Evolutionary conservation across 2,329 filamentous ascomycete genomes (phyloP).

Genomic region (Metarhizium rileyi): DNA sequence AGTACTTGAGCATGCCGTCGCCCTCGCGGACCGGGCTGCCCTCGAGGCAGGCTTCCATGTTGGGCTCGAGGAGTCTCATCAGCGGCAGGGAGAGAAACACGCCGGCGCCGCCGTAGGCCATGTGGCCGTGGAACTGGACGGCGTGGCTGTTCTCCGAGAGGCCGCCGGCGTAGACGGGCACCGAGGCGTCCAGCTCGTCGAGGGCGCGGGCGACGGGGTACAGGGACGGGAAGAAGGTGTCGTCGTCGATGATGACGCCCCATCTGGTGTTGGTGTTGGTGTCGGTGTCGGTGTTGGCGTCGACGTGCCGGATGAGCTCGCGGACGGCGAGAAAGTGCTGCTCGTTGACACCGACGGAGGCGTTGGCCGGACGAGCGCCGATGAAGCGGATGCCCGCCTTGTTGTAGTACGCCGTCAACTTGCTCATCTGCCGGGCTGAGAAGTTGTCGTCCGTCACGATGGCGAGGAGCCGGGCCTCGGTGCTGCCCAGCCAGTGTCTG

Average conservation of each 20-base stretch:
- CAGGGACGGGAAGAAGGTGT: constrained; percentile 53
- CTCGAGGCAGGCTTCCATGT: constrained; percentile 38
- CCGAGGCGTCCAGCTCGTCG: constrained; percentile 34
- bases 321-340: constrained; percentile 48
- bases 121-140: constrained; percentile 42
- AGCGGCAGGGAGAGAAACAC: constrained; percentile 47
- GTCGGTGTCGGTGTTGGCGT: constrained; percentile 26
- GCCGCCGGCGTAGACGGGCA: constrained; percentile 44
- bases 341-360: constrained; percentile 33
- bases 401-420: constrained; percentile 17
- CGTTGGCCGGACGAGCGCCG: constrained; percentile 23
- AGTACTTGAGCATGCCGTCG: constrained; percentile 47
- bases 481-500: constrained; percentile 44
- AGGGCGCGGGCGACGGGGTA: constrained; percentile 39
- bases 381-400: constrained; percentile 23
- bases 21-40: constrained; percentile 33
- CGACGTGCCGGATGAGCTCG: constrained; percentile 35
- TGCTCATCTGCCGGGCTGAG: constrained; percentile 14
- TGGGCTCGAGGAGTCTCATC: constrained; percentile 33
- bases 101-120: constrained; percentile 53
- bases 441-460: constrained; percentile 32
- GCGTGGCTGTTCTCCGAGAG: constrained; percentile 46
- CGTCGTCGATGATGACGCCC: constrained; percentile 51
- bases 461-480: constrained; percentile 41
- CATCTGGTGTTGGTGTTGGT: constrained; percentile 37